These are phyloP conservation scores for Amauroascus verrucosus DNA, from an alignment of 2,329 filamentous ascomycete genomes.

Conservation along the genomic window DNA sequence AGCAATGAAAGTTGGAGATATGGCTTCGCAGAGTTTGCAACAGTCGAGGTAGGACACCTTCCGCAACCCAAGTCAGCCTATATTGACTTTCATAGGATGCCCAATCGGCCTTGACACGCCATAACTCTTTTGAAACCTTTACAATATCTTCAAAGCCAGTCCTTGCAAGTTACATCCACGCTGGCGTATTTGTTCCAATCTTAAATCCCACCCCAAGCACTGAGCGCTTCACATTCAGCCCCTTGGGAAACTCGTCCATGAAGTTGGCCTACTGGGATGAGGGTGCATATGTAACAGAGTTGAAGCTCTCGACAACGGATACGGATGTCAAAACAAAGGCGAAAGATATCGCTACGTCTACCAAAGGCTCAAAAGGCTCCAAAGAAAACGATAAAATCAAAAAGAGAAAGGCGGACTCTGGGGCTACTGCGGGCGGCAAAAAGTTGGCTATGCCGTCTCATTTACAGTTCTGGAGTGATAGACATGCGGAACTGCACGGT, in stretches of 20 bases:
- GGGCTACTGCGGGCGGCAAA: slow-evolving; percentile 26
- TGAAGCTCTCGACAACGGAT: slow-evolving; percentile 47
- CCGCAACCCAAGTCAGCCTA: not conserved
- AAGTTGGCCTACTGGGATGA: slow-evolving; percentile 69
- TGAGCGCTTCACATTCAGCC: slow-evolving; percentile 58
- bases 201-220: slow-evolving; percentile 49
- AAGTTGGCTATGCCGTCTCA: slow-evolving; percentile 51
- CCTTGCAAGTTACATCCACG: slow-evolving; percentile 63
- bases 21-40: slow-evolving; percentile 75
- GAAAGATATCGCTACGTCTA: slow-evolving; percentile 16
- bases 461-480: slow-evolving; percentile 61
- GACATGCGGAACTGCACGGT: slow-evolving; percentile 57
- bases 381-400: slow-evolving; percentile 39
- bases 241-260: slow-evolving; percentile 56
- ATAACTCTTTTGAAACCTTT: slow-evolving; percentile 61
- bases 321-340: slow-evolving; percentile 26
- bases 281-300: slow-evolving; percentile 58
- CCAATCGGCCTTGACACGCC: slow-evolving; percentile 60
- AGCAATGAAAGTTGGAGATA: slow-evolving; percentile 68
- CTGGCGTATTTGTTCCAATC: slow-evolving; percentile 73
- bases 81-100: slow-evolving; percentile 45
- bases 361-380: slow-evolving; percentile 22
- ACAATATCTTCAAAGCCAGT: slow-evolving; percentile 66
- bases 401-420: slow-evolving; percentile 39
- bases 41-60: slow-evolving; percentile 43